Percentiles rank a stretch among this genome's conserved stretches.
Evolutionary conservation across 2,329 filamentous ascomycete genomes (phyloP).

Genomic region (Aspergillus sp.): DNA sequence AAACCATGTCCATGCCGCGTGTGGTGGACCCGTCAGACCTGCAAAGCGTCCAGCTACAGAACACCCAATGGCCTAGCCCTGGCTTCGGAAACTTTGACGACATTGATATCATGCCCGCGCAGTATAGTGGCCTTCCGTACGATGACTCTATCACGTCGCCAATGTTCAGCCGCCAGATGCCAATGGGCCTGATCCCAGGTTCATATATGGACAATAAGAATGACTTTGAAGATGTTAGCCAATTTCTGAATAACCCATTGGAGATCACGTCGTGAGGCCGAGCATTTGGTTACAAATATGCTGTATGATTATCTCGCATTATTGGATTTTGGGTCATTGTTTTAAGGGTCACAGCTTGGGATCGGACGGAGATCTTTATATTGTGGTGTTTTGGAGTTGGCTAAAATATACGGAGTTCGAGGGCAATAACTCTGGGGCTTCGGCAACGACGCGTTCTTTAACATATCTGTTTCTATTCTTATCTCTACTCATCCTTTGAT

Average conservation of each 20-base stretch:
- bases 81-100: slow-evolving; percentile 20
- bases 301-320: slow-evolving; percentile 4
- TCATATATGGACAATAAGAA: slow-evolving; percentile 31
- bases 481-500: neutral
- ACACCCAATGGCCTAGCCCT: slow-evolving; percentile 24
- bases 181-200: slow-evolving; percentile 32
- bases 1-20: slow-evolving; percentile 33
- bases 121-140: slow-evolving; percentile 33
- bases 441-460: neutral
- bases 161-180: slow-evolving; percentile 37
- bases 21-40: slow-evolving; percentile 40
- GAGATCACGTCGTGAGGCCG: slow-evolving; percentile 34
- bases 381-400: slow-evolving; percentile 2
- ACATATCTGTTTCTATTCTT: neutral
- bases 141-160: slow-evolving; percentile 36
- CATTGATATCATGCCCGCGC: slow-evolving; percentile 18
- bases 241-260: slow-evolving; percentile 40
- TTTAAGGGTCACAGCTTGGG: neutral
- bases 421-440: neutral
- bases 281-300: slow-evolving; percentile 19
- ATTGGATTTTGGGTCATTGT: neutral
- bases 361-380: neutral
- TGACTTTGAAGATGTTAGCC: slow-evolving; percentile 42
- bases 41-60: slow-evolving; percentile 25
- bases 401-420: slow-evolving; percentile 6